These are phyloP conservation scores for Kwoniella mangroviensis DNA, from an alignment of 768 basidiomycete species.

Conservation along the genomic window DNA sequence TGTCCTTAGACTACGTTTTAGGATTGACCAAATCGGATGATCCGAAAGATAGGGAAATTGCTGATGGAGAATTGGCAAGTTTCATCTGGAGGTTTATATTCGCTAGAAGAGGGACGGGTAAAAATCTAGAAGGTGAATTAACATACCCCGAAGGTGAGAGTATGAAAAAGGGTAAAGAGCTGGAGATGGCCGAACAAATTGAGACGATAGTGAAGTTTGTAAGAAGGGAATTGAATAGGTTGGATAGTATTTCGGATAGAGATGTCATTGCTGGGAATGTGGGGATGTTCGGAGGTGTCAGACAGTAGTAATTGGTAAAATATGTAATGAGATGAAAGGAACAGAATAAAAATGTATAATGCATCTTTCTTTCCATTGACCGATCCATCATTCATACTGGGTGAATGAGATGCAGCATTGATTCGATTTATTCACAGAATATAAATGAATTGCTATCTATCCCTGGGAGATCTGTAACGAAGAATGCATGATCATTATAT, in stretches of 20 bases:
- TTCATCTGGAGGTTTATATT: constrained; percentile 92
- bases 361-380: neutral
- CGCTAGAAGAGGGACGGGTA: constrained; percentile 67
- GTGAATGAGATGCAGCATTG: no score
- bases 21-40: constrained; percentile 76
- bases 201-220: constrained; percentile 71
- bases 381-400: no score
- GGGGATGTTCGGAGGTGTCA: constrained; percentile 47
- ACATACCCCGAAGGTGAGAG: constrained; percentile 29
- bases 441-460: no score
- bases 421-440: no score
- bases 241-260: constrained; percentile 66
- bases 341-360: neutral
- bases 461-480: neutral
- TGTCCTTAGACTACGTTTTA: constrained; percentile 72
- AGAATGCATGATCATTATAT: neutral
- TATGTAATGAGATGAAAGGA: neutral
- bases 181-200: constrained; percentile 77
- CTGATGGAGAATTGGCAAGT: constrained; percentile 81
- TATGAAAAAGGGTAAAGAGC: constrained; percentile 51
- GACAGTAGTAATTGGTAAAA: neutral
- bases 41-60: constrained; percentile 66
- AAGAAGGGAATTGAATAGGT: constrained; percentile 70
- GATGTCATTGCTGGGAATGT: constrained; percentile 56
- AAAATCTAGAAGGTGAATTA: constrained; percentile 20